Percentiles rank a stretch among this genome's conserved stretches.
Conservation (phyloP, 495 filamentous ascomycete species). For the Penicillium flavigenum region DNA sequence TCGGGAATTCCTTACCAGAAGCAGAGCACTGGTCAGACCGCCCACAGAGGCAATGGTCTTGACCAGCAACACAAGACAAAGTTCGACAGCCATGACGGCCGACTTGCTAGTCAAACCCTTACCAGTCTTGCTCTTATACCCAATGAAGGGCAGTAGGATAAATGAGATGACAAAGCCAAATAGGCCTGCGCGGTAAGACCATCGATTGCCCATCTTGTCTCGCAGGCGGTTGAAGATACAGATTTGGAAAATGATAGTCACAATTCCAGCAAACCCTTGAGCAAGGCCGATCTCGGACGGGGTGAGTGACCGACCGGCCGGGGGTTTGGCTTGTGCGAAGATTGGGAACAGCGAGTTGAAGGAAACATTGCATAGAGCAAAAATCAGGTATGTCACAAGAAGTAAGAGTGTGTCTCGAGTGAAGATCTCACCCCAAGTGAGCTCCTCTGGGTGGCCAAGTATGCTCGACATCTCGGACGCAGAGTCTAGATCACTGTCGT, state of each 20-base stretch:
- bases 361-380: conserved; percentile 83
- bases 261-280: conserved; percentile 76
- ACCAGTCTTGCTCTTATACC: conserved; percentile 60
- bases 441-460: conserved; percentile 33
- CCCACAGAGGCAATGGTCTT: conserved; percentile 89
- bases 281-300: conserved; percentile 83
- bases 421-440: conserved; percentile 55
- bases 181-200: conserved; percentile 74
- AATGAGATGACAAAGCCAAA: conserved; percentile 84
- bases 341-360: conserved; percentile 93
- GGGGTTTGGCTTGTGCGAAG: conserved; percentile 71
- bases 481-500: conserved; percentile 46
- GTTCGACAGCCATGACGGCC: conserved; percentile 65
- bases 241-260: conserved; percentile 87
- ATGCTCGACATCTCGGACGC: conserved; percentile 44
- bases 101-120: conserved; percentile 52
- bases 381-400: conserved; percentile 78
- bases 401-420: conserved; percentile 80
- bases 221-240: conserved; percentile 77
- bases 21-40: conserved; percentile 82
- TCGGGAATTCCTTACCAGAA: conserved; percentile 60
- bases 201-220: conserved; percentile 78
- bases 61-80: conserved; percentile 75
- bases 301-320: conserved; percentile 70
- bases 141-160: conserved; percentile 84